Evolutionary conservation across 768 basidiomycete genomes (phyloP).

Genomic region (Strobilomyces echinocephalus): DNA sequence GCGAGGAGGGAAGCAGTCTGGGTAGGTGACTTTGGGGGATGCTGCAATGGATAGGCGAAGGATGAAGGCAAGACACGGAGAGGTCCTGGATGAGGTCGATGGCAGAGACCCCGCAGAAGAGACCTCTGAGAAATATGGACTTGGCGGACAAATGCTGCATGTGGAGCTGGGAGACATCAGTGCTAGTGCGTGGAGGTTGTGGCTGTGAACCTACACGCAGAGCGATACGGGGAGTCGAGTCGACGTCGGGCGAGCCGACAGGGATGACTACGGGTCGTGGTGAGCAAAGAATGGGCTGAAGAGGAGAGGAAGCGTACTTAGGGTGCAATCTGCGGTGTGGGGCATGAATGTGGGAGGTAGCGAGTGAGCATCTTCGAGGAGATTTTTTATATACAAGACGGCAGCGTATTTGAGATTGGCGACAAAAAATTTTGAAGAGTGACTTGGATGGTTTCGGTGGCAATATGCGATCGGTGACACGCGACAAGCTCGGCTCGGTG

Average conservation of each 20-base stretch:
- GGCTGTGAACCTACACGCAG: slow-evolving; percentile 49
- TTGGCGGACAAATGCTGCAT: slow-evolving; percentile 79
- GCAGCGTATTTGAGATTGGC: not conserved
- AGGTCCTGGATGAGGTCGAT: slow-evolving; percentile 49
- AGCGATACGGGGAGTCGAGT: slow-evolving; percentile 46
- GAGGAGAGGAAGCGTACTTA: slow-evolving; percentile 42
- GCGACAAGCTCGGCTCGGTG: slow-evolving; percentile 1
- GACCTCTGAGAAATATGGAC: slow-evolving; percentile 64
- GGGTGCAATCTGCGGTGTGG: slow-evolving; percentile 59
- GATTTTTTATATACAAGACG: not conserved
- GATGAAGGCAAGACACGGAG: slow-evolving; percentile 17
- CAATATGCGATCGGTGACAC: not conserved
- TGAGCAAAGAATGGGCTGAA: not conserved
- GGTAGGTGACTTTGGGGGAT: slow-evolving; percentile 55
- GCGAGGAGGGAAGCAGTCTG: slow-evolving; percentile 55
- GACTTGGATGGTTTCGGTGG: slow-evolving; percentile 5
- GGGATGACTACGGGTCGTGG: slow-evolving; percentile 38
- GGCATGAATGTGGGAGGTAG: not conserved
- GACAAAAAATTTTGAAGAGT: not conserved
- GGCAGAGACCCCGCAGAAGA: slow-evolving; percentile 65
- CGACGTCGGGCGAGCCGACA: slow-evolving; percentile 32
- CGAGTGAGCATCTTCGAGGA: too few species aligned
- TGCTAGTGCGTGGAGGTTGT: slow-evolving; percentile 1
- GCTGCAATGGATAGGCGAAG: slow-evolving; percentile 24
- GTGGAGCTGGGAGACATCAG: slow-evolving; percentile 52